phyloP scores from a whole-genome alignment of 2,329 filamentous ascomycete species.

The Ophiostoma fasciatum region DNA sequence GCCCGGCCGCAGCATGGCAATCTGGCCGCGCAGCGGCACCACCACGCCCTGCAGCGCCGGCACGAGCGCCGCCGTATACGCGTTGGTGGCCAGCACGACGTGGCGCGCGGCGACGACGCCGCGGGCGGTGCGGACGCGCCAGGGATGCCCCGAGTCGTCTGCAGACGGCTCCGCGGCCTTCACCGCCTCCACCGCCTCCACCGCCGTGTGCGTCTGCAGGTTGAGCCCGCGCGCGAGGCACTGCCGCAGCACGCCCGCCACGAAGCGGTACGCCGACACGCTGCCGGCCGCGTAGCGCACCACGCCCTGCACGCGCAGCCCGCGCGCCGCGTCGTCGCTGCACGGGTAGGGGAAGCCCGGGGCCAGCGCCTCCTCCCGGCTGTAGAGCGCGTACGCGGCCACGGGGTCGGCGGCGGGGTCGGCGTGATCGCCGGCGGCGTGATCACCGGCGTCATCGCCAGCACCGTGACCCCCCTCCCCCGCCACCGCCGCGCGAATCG shows the following conservation, averaged over 20 bases:
- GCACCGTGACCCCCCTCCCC: no score
- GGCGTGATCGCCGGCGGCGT: no score
- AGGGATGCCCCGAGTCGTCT: conserved; percentile 13
- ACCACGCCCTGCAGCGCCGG: conserved; percentile 29
- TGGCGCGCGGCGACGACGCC: conserved; percentile 26
- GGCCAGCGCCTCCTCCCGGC: conserved; percentile 24
- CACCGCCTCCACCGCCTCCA: conserved; percentile 13
- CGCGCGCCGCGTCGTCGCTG: conserved; percentile 15
- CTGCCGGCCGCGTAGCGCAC: conserved; percentile 31
- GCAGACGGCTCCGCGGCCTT: conserved; percentile 1
- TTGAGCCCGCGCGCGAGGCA: conserved; percentile 29
- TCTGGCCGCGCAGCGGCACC: conserved; percentile 34
- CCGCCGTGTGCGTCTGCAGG: conserved; percentile 37
- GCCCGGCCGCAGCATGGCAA: conserved; percentile 27
- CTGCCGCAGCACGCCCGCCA: conserved; percentile 27
- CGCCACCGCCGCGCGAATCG: conserved; percentile 30
- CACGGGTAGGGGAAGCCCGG: conserved; percentile 24
- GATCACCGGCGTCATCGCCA: no score
- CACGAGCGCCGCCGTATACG: conserved; percentile 31
- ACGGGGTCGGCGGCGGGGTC: conserved; percentile 23
- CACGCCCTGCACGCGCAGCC: conserved; percentile 23
- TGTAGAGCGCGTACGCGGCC: conserved; percentile 29
- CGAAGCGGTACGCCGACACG: conserved; percentile 25
- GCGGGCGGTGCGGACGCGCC: conserved; percentile 26
- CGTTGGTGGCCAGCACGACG: conserved; percentile 39